Base-by-base conservation (phyloP, 75 land plant species). In the Ceratopteris richardii region DNA sequence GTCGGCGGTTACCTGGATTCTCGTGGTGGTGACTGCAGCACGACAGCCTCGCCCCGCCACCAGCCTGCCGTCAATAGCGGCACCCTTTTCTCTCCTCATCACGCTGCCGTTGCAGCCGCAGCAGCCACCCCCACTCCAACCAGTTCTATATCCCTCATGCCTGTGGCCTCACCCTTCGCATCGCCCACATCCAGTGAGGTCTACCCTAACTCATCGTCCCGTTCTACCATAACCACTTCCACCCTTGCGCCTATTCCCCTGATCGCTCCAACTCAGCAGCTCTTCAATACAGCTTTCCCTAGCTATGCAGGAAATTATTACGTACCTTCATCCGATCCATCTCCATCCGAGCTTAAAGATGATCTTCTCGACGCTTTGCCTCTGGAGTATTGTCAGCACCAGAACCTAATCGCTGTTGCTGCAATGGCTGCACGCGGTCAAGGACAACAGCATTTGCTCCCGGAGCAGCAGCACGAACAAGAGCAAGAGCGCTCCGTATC, bases 31-130 rank as follows among this genome's bases (percentile, higher is more conserved):
- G 62, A 60, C 23, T 60, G 62, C 48, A 40, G 46, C 62, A 60
- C 62, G 25, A 60, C 62, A 1, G 62, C 62, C 1, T 60, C 62
- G 44, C 62, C 62, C 2, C 62, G 48, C 62, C 62, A 60, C 48
- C 62, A 41, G 14, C 24, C 54, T 2, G 14, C 54, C 4, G 7
- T 2, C 59, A 31, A 18, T 20, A 31, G 36, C 2, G 24, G 28
- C 7, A 29, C 10, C n/a, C 56, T 23, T 7, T 23, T 23, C 30
- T 51, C 53, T 18, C 30, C 54, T 31, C 37, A 20, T 23, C 30
- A 27, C 3, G 18, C 51, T 17, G 10, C 40, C 12, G 23, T 23
- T 7, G 5, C 20, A 5, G 28, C 50, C 25, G n/a, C 48, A 24
- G 20, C 62, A 12, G 19, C 62, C 48, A 41, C 60, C 28, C 16